A percentile compares a stretch with the other conserved stretches of the same genome.
These are phyloP conservation scores for Westerdykella ornata DNA, from an alignment of 2,329 filamentous ascomycete species.

Conservation along the genomic window DNA sequence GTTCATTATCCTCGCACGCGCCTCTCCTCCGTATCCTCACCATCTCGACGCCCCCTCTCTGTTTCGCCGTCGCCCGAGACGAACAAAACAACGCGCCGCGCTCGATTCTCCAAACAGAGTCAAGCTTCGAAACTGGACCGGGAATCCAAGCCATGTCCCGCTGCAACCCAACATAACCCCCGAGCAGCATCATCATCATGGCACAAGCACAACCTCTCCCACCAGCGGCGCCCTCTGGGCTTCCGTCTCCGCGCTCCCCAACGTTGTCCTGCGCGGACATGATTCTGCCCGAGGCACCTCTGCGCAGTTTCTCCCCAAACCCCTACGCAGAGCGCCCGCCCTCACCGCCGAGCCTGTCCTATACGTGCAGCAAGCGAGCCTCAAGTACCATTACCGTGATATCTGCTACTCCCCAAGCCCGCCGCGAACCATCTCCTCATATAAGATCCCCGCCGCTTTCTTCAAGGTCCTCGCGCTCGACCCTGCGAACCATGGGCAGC, in stretches of 20 bases:
- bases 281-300: slow-evolving; percentile 64
- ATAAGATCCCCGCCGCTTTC: slow-evolving; percentile 28
- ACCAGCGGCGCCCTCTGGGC: slow-evolving; percentile 33
- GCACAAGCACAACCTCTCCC: slow-evolving; percentile 11
- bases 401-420: slow-evolving; percentile 21
- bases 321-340: slow-evolving; percentile 45
- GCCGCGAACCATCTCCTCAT: slow-evolving; percentile 26
- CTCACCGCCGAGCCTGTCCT: slow-evolving; percentile 32
- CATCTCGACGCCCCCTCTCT: slow-evolving; percentile 11
- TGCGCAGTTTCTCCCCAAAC: slow-evolving; percentile 46
- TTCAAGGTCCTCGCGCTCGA: slow-evolving; percentile 31
- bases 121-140: background rate
- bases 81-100: too few relatives aligned
- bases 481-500: slow-evolving; percentile 28
- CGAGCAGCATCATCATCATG: slow-evolving; percentile 16
- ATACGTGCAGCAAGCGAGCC: slow-evolving; percentile 19
- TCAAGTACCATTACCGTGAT: slow-evolving; percentile 19
- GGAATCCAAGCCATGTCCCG: background rate
- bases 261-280: slow-evolving; percentile 91
- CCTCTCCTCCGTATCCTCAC: slow-evolving; percentile 9
- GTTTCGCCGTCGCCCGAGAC: too few relatives aligned
- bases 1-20: slow-evolving; percentile 9
- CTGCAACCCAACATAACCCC: slow-evolving; percentile 14
- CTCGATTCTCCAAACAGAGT: too few relatives aligned
- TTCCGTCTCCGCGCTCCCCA: slow-evolving; percentile 51